A percentile compares a stretch with the other conserved stretches of the same genome.
These are phyloP conservation scores for Beauveria bassiana DNA, from an alignment of 2,329 filamentous ascomycete genomes.

Conservation along the genomic window DNA sequence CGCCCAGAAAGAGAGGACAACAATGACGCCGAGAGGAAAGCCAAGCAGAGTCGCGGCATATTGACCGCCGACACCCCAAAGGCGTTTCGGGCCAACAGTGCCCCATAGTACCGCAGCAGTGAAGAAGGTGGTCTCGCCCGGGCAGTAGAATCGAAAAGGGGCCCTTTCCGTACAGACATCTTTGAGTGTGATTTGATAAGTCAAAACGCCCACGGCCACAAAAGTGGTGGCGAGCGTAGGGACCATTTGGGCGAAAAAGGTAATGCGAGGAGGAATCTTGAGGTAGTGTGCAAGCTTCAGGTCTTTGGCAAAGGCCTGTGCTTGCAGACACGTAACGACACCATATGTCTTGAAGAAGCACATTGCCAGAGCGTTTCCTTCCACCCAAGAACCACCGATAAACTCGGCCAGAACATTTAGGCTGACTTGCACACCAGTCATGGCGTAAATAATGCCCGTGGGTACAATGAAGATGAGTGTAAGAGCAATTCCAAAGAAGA, in stretches of 20 bases:
- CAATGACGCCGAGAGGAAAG: slow-evolving; percentile 29
- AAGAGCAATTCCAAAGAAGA: slow-evolving; percentile 34
- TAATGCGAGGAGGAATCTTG: slow-evolving; percentile 39
- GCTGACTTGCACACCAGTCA: slow-evolving; percentile 35
- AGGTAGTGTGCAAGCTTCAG: slow-evolving; percentile 45
- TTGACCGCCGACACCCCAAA: slow-evolving; percentile 26
- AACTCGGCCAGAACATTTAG: slow-evolving; percentile 35
- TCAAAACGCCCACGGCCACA: slow-evolving; percentile 35
- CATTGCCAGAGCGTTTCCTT: slow-evolving; percentile 29
- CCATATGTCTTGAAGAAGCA: slow-evolving; percentile 25
- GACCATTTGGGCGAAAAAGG: slow-evolving; percentile 40
- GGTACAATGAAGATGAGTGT: slow-evolving; percentile 34
- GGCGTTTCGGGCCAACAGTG: slow-evolving; percentile 39
- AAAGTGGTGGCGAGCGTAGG: slow-evolving; percentile 39
- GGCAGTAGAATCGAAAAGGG: slow-evolving; percentile 29
- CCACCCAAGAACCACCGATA: slow-evolving; percentile 31
- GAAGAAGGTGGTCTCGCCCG: slow-evolving; percentile 28
- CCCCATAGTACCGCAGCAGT: slow-evolving; percentile 40
- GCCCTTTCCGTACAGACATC: slow-evolving; percentile 30
- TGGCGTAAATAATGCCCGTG: slow-evolving; percentile 35
- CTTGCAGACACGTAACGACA: slow-evolving; percentile 25
- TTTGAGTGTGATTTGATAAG: slow-evolving; percentile 29
- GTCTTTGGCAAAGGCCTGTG: slow-evolving; percentile 29
- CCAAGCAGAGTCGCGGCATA: slow-evolving; percentile 32
- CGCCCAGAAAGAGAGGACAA: slow-evolving; percentile 30